phyloP scores from a whole-genome alignment of 2,329 filamentous ascomycete genomes.

The Diaporthe sp. region DNA sequence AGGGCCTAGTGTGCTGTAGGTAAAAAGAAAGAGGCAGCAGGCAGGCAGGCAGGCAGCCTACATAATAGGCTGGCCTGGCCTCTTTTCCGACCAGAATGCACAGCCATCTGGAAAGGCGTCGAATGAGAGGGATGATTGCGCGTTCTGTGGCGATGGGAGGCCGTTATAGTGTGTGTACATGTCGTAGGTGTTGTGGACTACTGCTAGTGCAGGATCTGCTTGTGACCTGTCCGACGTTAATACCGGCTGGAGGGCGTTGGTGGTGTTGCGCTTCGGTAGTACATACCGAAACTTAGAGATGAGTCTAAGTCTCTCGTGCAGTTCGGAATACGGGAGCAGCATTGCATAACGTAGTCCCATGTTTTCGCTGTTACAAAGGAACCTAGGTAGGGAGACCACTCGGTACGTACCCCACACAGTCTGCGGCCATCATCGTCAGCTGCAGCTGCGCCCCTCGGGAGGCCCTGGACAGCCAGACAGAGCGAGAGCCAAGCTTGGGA shows the following conservation, averaged over 20 bases:
- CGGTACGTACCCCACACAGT: constrained; percentile 17
- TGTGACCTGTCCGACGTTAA: neutral
- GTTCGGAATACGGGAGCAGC: neutral
- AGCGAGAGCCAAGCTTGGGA: neutral
- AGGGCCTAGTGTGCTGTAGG: neutral
- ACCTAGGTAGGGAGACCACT: too few relatives aligned
- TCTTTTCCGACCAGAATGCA: neutral
- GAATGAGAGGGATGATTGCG: neutral
- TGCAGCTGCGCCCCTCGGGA: constrained; percentile 27
- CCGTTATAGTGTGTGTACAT: neutral
- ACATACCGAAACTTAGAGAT: constrained; percentile 7
- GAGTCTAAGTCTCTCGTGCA: neutral
- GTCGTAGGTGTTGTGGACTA: neutral
- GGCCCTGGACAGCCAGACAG: neutral
- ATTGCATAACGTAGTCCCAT: neutral
- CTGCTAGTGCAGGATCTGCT: neutral
- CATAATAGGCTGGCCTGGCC: neutral
- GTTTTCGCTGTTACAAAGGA: neutral
- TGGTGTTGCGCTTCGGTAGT: constrained; percentile 5
- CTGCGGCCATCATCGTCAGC: constrained; percentile 22
- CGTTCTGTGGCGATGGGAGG: constrained; percentile 22
- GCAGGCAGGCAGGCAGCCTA: neutral
- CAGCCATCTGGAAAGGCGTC: neutral
- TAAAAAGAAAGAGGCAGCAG: neutral
- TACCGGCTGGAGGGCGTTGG: neutral